Evolutionary conservation across 2,329 filamentous ascomycete species (phyloP), one percentile per base, ranked within the genome.

Genomic region (Bipolaris zeicola): DNA sequence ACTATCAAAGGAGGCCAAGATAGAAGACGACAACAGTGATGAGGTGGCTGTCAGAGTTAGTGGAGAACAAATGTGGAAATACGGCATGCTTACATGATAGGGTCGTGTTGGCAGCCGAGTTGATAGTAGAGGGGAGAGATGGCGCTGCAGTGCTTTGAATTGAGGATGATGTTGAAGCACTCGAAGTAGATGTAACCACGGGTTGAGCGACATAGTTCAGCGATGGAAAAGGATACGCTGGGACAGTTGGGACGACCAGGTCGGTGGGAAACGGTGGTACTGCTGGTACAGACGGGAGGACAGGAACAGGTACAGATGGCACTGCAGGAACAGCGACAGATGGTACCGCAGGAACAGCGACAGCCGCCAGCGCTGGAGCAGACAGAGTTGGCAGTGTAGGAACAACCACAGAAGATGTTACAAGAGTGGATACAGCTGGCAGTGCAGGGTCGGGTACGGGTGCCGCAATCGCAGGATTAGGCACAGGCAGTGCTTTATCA

Each of bases 261-360:
- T 73, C 64, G 55, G 61, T 72, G 1, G 76, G 75, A 50, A 76
- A 77, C 11, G 70, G 58, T 33, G 73, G 72, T 7, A 76, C 73
- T 2, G 72, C 52, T 6, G 73, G 73, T 7, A 73, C 72, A 11
- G 57, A 46, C 8, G 67, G 50, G 22, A 67, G 59, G 5, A 33
- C 56, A 38, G 44, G 24, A 26, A 26, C 24, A 26, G 16, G 7
- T 18, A 39, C 37, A 20, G 20, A 20, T 20, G 20, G 20, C 20
- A 20, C 20, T 20, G 2, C 20, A 20, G 20, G 20, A 20, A 20
- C 20, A 3, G 20, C 20, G 20, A 20, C 20, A 20, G 20, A 20
- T 20, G 20, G 20, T 20, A 20, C 20, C 20, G 20, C 20, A 20
- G 20, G 20, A 20, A 20, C 20, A 20, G 20, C 20, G 20, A 20